Base-by-base conservation (phyloP, 2,329 filamentous ascomycete genomes). In the Xylaria sp. region DNA sequence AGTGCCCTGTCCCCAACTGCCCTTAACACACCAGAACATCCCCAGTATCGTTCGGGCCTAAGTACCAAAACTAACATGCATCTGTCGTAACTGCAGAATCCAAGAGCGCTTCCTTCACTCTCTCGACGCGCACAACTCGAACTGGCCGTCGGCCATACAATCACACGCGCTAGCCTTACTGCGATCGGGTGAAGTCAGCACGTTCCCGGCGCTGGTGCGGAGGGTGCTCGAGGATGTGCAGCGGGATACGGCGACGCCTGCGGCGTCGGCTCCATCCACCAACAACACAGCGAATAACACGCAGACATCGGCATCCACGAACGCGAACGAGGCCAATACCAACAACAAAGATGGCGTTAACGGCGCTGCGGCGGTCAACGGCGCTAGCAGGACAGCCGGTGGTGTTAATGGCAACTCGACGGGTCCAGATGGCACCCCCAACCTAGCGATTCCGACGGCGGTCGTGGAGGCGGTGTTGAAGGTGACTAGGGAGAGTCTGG, bases 401-500 rank as follows among this genome's bases (percentile, higher is more conserved):
- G 48, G 52, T 11, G 67, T 65, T 4, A 80, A 77, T 66, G 69
- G 72, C 56, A 66, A 68, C 43, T 66, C 67, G 31, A 70, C 66
- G 10, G 69, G 57, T 11, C 41, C 48, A 3, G 68, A 66, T 15
- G 73, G 69, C 11, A 72, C 72, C 25, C 52, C 64, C 17, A 80
- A 73, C 67, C 79, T 89, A 13, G 87, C 86, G 31, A 73, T 90
- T 41, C 87, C 88, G 11, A 79, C 82, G 56, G 71, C 78, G 2
- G 85, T 88, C n/a, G 75, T 89, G 13, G 84, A 88, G 25, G 85
- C 90, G 66, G 85, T 86, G 4, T 76, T 89, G n/a, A 81, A 81
- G 65, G 78, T 85, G 31, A 86, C 86, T 27, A 79, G 82, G 60
- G 85, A 88, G 68, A 82, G 82, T 64, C 76, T 89, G 41, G 85